Evolutionary conservation across 768 basidiomycete species (phyloP).

Genomic region (Pleurotus salmoneostramineus): DNA sequence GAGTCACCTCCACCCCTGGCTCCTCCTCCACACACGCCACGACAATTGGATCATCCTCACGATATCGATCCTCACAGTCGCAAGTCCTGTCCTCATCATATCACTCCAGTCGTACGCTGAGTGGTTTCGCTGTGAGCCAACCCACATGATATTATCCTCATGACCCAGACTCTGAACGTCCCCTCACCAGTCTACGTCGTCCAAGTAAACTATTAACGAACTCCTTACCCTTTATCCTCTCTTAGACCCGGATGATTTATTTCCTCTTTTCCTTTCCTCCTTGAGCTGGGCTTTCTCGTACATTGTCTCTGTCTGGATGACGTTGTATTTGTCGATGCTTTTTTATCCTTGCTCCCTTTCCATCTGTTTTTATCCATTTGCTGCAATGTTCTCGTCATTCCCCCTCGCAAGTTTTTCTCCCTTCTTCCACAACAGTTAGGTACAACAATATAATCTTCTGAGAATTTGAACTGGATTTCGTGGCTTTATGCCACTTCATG

Average conservation of each 20-base stretch:
- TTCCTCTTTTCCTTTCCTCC: slow-evolving; percentile 15
- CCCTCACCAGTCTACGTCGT: slow-evolving; percentile 29
- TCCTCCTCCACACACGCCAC: slow-evolving; percentile 48
- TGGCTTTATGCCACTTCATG: neutral
- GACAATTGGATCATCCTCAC: slow-evolving; percentile 54
- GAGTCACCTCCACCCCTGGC: slow-evolving; percentile 52
- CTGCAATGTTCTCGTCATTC: slow-evolving; percentile 31
- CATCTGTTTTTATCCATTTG: slow-evolving; percentile 30
- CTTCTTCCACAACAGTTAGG: slow-evolving; percentile 8
- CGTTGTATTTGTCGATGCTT: slow-evolving; percentile 3
- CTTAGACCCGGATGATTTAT: slow-evolving; percentile 6
- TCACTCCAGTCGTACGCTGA: slow-evolving; percentile 72
- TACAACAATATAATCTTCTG: slow-evolving; percentile 4
- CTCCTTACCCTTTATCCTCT: slow-evolving; percentile 1
- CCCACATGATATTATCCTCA: neutral
- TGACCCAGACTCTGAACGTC: slow-evolving; percentile 10
- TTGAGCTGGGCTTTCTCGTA: slow-evolving; percentile 32
- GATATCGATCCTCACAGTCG: slow-evolving; percentile 65
- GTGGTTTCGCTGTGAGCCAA: slow-evolving; percentile 60
- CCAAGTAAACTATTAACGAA: slow-evolving; percentile 29
- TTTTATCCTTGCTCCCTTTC: slow-evolving; percentile 12
- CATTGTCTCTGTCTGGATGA: slow-evolving; percentile 1
- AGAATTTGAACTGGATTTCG: neutral
- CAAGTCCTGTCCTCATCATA: slow-evolving; percentile 69
- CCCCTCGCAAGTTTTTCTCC: slow-evolving; percentile 20